Percentiles rank a stretch among this genome's conserved stretches.
Conservation (phyloP, 441 rosid species). For the Corymbia citriodora region DNA sequence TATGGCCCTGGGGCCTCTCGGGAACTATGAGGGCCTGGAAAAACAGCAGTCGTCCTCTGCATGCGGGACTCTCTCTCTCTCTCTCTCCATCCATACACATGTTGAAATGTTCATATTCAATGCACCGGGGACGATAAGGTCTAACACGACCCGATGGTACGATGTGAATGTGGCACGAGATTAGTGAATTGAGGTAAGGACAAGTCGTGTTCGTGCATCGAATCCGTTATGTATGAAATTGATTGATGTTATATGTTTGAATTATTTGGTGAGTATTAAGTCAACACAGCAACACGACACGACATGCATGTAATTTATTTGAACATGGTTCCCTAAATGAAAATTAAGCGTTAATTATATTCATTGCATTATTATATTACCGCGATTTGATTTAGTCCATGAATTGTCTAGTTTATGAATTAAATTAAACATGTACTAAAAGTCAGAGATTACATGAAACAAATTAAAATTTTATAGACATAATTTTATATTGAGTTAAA, state of each 20-base stretch:
- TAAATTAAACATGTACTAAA: too few species aligned
- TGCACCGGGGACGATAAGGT: not conserved
- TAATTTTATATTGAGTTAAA: fast-evolving
- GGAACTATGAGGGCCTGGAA: not conserved
- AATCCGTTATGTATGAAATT: not conserved
- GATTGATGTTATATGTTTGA: not conserved
- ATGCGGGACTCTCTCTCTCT: not conserved
- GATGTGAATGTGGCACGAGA: not conserved
- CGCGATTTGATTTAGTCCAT: too few species aligned
- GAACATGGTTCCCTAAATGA: not conserved
- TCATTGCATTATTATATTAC: too few species aligned
- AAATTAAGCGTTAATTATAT: too few species aligned
- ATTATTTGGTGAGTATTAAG: fast-evolving
- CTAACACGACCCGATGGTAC: too few species aligned
- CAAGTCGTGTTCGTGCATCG: too few species aligned
- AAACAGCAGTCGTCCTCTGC: not conserved
- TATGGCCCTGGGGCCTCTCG: not conserved
- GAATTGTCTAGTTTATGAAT: not conserved
- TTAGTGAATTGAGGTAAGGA: not conserved
- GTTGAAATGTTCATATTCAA: not conserved
- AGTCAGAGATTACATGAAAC: too few species aligned
- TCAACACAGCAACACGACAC: not conserved
- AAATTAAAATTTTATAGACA: too few species aligned
- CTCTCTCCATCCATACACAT: not conserved
- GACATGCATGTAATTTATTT: too few species aligned